phyloP scores from a whole-genome alignment of 352 stramenopile species.

The Pythium diclinum region DNA sequence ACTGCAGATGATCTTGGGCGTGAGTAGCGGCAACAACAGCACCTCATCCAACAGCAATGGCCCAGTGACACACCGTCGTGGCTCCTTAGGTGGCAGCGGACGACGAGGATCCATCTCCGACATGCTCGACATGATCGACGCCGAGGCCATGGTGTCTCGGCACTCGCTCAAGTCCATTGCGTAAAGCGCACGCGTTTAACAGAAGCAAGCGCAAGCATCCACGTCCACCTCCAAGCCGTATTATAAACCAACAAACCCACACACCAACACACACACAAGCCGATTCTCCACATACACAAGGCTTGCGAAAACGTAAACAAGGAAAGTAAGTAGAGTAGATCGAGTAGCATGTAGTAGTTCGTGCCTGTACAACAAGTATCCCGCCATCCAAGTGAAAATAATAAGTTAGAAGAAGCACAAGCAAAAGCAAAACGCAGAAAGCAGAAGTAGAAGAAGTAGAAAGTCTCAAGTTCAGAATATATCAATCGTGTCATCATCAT shows the following conservation, averaged over 20 bases:
- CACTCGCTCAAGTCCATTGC: slow-evolving; percentile 21
- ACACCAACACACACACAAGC: no score
- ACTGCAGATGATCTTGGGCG: slow-evolving; percentile 15
- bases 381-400: background rate
- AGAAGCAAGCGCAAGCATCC: background rate
- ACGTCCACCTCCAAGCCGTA: no score
- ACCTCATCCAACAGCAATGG: background rate
- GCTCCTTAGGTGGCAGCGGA: slow-evolving; percentile 14
- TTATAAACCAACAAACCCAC: no score
- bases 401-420: background rate
- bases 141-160: slow-evolving; percentile 20
- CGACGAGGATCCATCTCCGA: slow-evolving; percentile 18
- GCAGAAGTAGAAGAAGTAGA: no score
- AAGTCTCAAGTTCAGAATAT: no score
- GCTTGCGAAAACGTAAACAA: background rate
- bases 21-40: background rate
- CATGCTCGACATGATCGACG: slow-evolving; percentile 15
- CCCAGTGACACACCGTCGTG: slow-evolving; percentile 4
- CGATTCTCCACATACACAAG: background rate
- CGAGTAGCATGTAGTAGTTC: background rate
- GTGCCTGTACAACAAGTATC: background rate
- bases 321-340: background rate
- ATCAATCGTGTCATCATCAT: no score
- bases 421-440: background rate
- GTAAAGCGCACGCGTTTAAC: no score